Conservation (phyloP, 345 rosid species). For the Lumnitzera littorea region DNA sequence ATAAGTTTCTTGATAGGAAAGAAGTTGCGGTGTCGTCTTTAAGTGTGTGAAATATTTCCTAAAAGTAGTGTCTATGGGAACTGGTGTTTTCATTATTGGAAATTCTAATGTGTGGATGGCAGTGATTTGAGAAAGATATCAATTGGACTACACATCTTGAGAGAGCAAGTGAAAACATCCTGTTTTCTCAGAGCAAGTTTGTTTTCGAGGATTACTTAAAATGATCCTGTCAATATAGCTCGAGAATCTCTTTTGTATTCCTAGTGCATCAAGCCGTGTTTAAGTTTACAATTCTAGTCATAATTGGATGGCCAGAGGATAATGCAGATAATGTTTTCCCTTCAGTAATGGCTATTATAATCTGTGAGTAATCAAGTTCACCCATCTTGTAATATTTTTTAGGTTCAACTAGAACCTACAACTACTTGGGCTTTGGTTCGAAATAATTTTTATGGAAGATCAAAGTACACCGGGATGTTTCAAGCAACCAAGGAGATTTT, state of each 20-base stretch:
- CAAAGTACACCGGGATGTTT: conserved; percentile 86
- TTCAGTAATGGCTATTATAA: neutral
- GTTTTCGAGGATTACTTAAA: too few species aligned
- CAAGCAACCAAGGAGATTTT: conserved; percentile 88
- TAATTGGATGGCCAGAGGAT: neutral
- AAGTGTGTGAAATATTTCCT: too few species aligned
- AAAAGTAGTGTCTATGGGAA: too few species aligned
- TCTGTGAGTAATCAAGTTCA: neutral
- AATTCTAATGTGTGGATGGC: neutral
- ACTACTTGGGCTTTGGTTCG: conserved; percentile 60
- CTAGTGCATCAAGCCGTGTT: too few species aligned
- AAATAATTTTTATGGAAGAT: conserved; percentile 34
- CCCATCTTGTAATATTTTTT: neutral
- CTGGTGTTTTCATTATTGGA: neutral
- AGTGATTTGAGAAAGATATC: too few species aligned
- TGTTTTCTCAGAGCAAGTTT: too few species aligned
- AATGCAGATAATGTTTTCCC: neutral
- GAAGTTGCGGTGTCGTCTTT: too few species aligned
- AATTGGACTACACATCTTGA: too few species aligned
- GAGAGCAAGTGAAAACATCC: too few species aligned
- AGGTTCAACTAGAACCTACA: conserved; percentile 97
- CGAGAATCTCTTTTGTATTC: too few species aligned
- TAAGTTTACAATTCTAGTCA: conserved; percentile 1
- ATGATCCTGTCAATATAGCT: too few species aligned
- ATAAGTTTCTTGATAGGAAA: too few species aligned